A percentile compares a stretch with the other conserved stretches of the same genome.
phyloP scores from a whole-genome alignment of 1,284 basidiomycete genomes.

The Mycosarcoma maydis region DNA sequence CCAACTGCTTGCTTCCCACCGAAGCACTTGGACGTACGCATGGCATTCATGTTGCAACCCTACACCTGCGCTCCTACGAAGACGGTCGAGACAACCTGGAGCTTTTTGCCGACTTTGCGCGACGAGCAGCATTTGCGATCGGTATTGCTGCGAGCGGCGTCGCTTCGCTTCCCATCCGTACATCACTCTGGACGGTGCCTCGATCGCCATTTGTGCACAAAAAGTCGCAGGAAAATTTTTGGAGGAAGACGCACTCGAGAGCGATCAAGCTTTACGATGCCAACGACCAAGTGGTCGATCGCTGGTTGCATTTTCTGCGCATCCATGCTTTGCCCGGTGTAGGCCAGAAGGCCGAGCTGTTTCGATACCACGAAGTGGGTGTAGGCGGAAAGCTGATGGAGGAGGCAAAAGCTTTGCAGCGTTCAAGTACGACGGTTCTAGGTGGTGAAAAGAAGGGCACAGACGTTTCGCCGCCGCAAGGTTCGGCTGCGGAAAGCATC shows the following conservation, averaged over 20 bases:
- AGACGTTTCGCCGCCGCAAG: background rate
- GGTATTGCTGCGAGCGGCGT: conserved; percentile 82
- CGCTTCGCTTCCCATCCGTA: conserved; percentile 78
- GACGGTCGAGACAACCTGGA: conserved; percentile 72
- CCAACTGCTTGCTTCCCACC: conserved; percentile 39
- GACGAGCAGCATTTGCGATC: conserved; percentile 83
- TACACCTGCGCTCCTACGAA: conserved; percentile 82
- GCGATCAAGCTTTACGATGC: conserved; percentile 91
- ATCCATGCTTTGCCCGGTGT: conserved; percentile 84
- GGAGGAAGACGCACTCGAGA: conserved; percentile 82
- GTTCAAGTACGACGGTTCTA: conserved; percentile 1
- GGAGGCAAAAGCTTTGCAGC: conserved; percentile 33
- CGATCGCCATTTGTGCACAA: conserved; percentile 91
- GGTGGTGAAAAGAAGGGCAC: background rate
- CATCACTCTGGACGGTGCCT: conserved; percentile 85
- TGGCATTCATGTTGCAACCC: conserved; percentile 80
- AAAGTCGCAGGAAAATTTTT: conserved; percentile 95
- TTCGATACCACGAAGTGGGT: conserved; percentile 68
- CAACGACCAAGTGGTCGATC: conserved; percentile 79
- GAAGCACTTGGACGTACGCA: conserved; percentile 70
- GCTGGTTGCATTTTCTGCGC: conserved; percentile 83
- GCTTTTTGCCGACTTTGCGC: conserved; percentile 84
- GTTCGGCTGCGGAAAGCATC: conserved; percentile 21
- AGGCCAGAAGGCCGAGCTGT: conserved; percentile 82
- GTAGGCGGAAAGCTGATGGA: conserved; percentile 43